Conservation (phyloP, 169 alveolate genomes). For the Eimeria zaria region DNA sequence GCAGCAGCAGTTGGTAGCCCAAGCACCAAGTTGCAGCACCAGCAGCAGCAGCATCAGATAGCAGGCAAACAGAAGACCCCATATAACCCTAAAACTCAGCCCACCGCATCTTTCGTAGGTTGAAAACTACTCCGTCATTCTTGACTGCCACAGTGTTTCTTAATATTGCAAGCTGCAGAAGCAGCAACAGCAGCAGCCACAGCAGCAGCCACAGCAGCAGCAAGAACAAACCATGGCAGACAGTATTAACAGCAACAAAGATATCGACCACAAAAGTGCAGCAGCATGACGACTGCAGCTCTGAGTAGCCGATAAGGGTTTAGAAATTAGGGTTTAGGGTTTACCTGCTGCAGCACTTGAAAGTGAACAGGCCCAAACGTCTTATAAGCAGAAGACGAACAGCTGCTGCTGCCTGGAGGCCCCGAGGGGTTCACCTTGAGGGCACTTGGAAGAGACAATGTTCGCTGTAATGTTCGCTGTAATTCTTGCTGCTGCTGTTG, state of each 20-base stretch:
- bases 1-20: neutral
- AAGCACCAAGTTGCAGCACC: neutral
- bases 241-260: neutral
- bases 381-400: neutral
- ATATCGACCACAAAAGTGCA: neutral
- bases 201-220: slow-evolving; percentile 10
- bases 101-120: slow-evolving; percentile 15
- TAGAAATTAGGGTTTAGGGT: neutral
- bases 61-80: neutral
- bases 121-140: neutral
- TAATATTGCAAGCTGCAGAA: slow-evolving; percentile 3
- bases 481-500: neutral
- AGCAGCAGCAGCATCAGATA: neutral
- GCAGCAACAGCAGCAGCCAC: neutral
- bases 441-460: neutral
- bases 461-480: neutral
- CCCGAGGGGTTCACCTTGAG: neutral
- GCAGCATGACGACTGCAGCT: neutral
- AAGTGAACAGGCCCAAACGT: neutral
- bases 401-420: neutral
- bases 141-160: slow-evolving; percentile 3
- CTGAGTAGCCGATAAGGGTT: neutral
- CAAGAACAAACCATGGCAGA: neutral
- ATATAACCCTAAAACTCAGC: neutral
- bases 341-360: neutral